A percentile compares a stretch with the other conserved stretches of the same genome.
Evolutionary conservation across 257 asterid genomes (phyloP).

Genomic region (Penstemon eatonii): DNA sequence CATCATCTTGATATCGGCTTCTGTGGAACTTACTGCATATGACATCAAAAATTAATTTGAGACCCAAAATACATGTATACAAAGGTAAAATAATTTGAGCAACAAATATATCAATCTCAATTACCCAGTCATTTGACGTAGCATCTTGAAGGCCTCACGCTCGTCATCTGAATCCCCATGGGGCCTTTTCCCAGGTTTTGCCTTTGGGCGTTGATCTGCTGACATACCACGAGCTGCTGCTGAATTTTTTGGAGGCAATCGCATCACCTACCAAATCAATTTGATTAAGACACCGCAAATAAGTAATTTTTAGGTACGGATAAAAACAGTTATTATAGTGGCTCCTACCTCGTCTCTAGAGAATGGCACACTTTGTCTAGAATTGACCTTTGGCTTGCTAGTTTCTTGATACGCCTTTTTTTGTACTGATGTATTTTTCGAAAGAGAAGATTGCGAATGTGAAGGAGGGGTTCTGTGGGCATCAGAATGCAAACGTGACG

Average conservation of each 20-base stretch:
- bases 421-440: conserved; percentile 45
- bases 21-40: conserved; percentile 66
- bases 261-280: conserved; percentile 46
- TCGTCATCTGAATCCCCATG: conserved; percentile 48
- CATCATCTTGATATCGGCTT: conserved; percentile 47
- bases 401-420: conserved; percentile 41
- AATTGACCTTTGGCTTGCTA: conserved; percentile 46
- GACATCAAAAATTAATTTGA: too few species aligned
- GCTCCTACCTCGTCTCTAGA: conserved; percentile 49
- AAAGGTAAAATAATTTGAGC: not conserved
- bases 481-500: conserved; percentile 33
- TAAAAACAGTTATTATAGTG: not conserved
- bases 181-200: conserved; percentile 48
- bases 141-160: conserved; percentile 39
- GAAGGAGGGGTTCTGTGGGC: conserved; percentile 38
- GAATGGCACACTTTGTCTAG: conserved; percentile 43
- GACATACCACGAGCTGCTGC: conserved; percentile 36
- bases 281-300: not conserved
- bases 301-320: not conserved
- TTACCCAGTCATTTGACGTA: conserved; percentile 73
- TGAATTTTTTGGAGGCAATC: conserved; percentile 41
- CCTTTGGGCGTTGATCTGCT: conserved; percentile 46
- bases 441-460: conserved; percentile 37
- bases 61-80: too few species aligned
- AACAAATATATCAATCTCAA: not conserved